Base-by-base conservation (phyloP, 257 asterid genomes). In the Thymus quinquecostatus region DNA sequence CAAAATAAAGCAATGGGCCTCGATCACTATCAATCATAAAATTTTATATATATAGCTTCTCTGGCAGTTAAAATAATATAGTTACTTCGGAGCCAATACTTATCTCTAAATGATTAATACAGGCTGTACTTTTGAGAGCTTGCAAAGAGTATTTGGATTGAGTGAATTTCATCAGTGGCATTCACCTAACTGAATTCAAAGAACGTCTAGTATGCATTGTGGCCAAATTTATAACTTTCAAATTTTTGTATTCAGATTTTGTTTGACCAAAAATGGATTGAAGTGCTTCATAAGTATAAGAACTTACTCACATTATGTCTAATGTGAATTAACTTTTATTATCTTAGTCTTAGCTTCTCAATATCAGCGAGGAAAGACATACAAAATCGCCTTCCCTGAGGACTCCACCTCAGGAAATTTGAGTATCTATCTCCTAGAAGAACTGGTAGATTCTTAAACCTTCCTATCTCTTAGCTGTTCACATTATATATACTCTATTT, bases 391-490 rank as follows among this genome's bases (percentile, higher is more conserved):
- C 50, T 43, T 54, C 53, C 44, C 71, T 0, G 13, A 2, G 53
- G 40, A 36, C 8, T 48, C 45, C 32, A 45, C 60, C 64, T 44
- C 33, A 73, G 65, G 59, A 73, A 54, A 65, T 56, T 34, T 44
- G 60, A 65, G 29, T 62, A 73, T 55, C 14, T 8, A 50, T 38
- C 66, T 28, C 53, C 8, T 2, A 10, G 45, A 14, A 34, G 44
- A 62, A 40, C 36, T 50, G 10, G 34, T 5, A 57, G 3, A 7
- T 33, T 27, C 36, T 5, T 28, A n/a, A 49, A 12, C 27, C 7
- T 50, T 56, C 4, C 30, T 11, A 57, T 32, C 56, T 56, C 3
- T 55, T 47, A 64, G 67, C 66, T 51, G 53, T 33, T 56, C 34
- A 12, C 28, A 62, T 10, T n/a, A 64, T 36, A 11, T 62, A 21